A percentile compares a stretch with the other conserved stretches of the same genome.
Conservation (phyloP, 2,329 filamentous ascomycete species). For the Samsoniella hepiali region DNA sequence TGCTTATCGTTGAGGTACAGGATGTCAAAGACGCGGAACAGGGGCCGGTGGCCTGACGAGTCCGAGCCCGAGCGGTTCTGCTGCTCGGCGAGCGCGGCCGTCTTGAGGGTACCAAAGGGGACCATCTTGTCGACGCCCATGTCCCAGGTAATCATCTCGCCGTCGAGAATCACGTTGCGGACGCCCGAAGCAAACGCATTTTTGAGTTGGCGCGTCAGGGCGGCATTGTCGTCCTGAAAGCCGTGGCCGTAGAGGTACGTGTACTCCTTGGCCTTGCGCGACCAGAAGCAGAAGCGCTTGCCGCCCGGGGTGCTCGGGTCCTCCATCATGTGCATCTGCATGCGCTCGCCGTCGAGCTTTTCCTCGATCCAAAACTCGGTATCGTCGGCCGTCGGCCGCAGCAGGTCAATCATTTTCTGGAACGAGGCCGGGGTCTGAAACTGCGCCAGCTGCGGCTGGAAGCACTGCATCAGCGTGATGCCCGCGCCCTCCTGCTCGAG, state of each 20-base stretch:
- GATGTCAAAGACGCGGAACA: conserved; percentile 88
- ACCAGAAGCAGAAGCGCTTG: conserved; percentile 82
- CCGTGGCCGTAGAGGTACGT: conserved; percentile 86
- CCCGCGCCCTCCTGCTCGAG: conserved; percentile 73
- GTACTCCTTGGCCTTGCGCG: conserved; percentile 92
- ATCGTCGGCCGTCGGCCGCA: conserved; percentile 65
- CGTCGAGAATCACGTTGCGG: conserved; percentile 84
- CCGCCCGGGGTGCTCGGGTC: conserved; percentile 68
- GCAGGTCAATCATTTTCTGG: conserved; percentile 69
- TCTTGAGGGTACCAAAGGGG: conserved; percentile 89
- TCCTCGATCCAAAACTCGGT: conserved; percentile 94
- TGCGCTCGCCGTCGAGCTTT: conserved; percentile 93
- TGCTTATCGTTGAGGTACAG: conserved; percentile 79
- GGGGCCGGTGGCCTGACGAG: conserved; percentile 53
- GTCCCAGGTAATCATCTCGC: conserved; percentile 99
- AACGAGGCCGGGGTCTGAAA: conserved; percentile 80
- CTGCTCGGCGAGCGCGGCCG: conserved; percentile 77
- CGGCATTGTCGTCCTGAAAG: conserved; percentile 69
- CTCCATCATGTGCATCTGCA: conserved; percentile 89
- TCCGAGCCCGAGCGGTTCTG: conserved; percentile 57
- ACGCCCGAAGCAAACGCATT: conserved; percentile 75
- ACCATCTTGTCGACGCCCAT: conserved; percentile 79
- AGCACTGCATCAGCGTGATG: conserved; percentile 86
- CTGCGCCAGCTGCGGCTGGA: conserved; percentile 91
- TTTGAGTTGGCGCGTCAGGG: conserved; percentile 75